phyloP scores from a whole-genome alignment of 2,329 filamentous ascomycete species.

The Trichoderma atrobrunneum region DNA sequence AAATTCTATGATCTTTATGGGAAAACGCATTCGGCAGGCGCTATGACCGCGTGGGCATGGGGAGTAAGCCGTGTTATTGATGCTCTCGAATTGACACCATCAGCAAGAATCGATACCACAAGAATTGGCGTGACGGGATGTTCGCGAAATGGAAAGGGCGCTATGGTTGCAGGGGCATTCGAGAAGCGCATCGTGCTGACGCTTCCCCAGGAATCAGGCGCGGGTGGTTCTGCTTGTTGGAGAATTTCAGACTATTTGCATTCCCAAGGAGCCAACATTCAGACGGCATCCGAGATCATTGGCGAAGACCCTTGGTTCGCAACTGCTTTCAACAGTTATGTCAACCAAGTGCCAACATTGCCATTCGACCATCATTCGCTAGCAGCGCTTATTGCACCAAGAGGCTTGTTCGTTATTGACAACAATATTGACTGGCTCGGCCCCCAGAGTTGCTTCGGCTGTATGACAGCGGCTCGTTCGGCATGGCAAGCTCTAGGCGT shows the following conservation, averaged over 20 bases:
- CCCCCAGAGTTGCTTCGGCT: constrained; percentile 8
- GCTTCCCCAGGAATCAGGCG: constrained; percentile 9
- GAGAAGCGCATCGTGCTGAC: background rate
- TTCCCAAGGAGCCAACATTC: constrained; percentile 4
- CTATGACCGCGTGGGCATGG: constrained; percentile 11
- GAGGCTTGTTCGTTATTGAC: background rate
- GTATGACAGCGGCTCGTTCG: constrained; percentile 3
- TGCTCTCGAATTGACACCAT: background rate
- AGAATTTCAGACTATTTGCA: constrained; percentile 3
- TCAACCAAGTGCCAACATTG: background rate
- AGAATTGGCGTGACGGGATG: constrained; percentile 6
- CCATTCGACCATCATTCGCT: constrained; percentile 5
- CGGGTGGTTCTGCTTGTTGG: constrained; percentile 1
- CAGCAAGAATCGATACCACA: background rate
- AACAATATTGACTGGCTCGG: constrained; percentile 13
- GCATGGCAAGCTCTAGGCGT: constrained; percentile 8
- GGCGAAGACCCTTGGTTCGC: constrained; percentile 7
- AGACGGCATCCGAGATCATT: constrained; percentile 11
- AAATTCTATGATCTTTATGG: constrained; percentile 9
- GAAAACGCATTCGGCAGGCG: background rate
- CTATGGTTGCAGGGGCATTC: constrained; percentile 1
- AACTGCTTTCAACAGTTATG: background rate
- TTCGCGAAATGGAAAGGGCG: constrained; percentile 4
- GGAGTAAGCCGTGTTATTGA: constrained; percentile 13
- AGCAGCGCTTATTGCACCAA: background rate